Evolutionary conservation across 2,329 filamentous ascomycete species (phyloP), one percentile per base, ranked within the genome.

Genomic region (Fusarium mundagurra): DNA sequence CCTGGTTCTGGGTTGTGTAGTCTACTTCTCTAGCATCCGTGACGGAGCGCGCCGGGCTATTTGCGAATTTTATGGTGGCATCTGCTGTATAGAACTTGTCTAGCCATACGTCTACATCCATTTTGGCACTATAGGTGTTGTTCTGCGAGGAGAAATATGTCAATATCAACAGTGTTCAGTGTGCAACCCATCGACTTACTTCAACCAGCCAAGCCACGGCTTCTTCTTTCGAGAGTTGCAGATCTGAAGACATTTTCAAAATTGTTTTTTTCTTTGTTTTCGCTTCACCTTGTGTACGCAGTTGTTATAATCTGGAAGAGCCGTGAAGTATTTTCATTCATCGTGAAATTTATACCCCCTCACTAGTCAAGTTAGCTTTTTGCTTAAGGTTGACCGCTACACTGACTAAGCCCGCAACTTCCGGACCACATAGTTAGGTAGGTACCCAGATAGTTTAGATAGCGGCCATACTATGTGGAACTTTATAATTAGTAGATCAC

Each of bases 21-120:
- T 4, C 8, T 50, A 67, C 64, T 27, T 58, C 29, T 48, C 43
- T 53, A 34, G 53, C 41, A 16, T 44, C 44, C 4, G 12, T 27
- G 27, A 33, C 43, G 13, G 41, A 38, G 17, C 63, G 9, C 12
- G 22, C 13, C 29, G 41, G 48, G 11, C 24, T 39, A 22, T 67
- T 67, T 1, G 34, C 64, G 22, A 17, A 58, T 27, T 27, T 43
- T 2, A 67, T 43, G 6, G 36, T 65, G 16, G 53, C 39, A 5
- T 67, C 64, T 34, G 16, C 38, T 1, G 51, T 67, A 36, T 50
- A 67, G n/a, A 66, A 66, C 18, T 24, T 51, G 20, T 66, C 61
- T 1, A 66, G 51, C 61, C 64, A 67, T 14, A 20, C 10, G 18
- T 67, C 61, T 14, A 64, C 51, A n/a, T 66, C 33, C 24, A 59